Evolutionary conservation across 1,284 basidiomycete species (phyloP), one percentile per base, ranked within the genome.

Genomic region (Kalmanozyma brasiliensis): DNA sequence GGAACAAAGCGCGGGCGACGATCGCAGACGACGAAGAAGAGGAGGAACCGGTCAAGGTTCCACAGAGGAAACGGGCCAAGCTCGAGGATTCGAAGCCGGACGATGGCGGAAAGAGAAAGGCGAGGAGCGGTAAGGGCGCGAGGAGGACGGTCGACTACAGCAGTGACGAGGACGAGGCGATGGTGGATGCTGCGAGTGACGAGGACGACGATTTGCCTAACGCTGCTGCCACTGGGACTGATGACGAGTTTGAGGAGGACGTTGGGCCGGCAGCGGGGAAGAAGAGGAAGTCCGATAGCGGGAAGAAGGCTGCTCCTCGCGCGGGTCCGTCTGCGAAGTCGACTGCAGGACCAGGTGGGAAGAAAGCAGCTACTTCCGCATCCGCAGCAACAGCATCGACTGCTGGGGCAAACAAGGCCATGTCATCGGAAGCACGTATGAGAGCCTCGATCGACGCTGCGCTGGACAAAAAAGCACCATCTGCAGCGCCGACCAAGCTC

Each of bases 391-490:
- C 55, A 14, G 4, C 52, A 4, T 22, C 52, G 2, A 38, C 13
- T 13, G 14, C 42, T 24, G 14, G n/a, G 26, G 26, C 26, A 11
- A 26, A 44, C 24, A 68, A 68, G 24, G 8, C 42, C 33, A 53
- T 69, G 55, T 69, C 66, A 13, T 51, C 56, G 0, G 60, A 59
- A 59, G 66, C 55, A 13, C 35, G 52, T 4, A 56, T 70, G 57
- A 52, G 67, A 19, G 67, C 67, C 23, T 64, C 61, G 14, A 70
- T 70, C 46, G 61, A 70, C 19, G 57, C 61, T 40, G 67, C 67
- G 3, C 51, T 44, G 6, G 58, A 61, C 38, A 65, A 70, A 47
- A 58, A 61, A 29, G 36, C 56, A 2, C 17, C 55, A 1, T 22
- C 32, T 33, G 40, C 29, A n/a, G 22, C 52, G 1, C 16, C 67